phyloP scores from a whole-genome alignment of 1,139 yeast genomes.

The Hanseniaspora gamundiae region DNA sequence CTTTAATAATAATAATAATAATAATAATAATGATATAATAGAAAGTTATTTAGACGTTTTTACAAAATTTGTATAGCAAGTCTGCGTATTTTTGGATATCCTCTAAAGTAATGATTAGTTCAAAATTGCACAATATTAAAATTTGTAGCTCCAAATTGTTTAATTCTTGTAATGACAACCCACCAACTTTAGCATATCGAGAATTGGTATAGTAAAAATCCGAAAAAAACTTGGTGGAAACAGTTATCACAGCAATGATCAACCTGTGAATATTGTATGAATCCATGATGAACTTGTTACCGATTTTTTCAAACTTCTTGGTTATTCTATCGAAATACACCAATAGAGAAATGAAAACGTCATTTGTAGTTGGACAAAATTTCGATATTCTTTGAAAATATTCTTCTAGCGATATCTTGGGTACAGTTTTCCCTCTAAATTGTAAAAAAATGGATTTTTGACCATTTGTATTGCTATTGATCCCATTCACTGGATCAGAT shows the following conservation, averaged over 20 bases:
- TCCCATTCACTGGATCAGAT: conserved; percentile 6
- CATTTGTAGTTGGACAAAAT: conserved; percentile 96
- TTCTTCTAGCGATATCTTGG: conserved; percentile 84
- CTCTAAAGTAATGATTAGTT: conserved; percentile 76
- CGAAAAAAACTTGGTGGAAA: conserved; percentile 86
- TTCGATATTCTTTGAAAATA: conserved; percentile 82
- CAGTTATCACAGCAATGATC: conserved; percentile 93
- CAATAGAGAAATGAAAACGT: conserved; percentile 76
- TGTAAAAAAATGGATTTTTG: conserved; percentile 43
- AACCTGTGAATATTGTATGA: conserved; percentile 89
- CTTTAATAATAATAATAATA: too few relatives aligned
- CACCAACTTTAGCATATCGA: conserved; percentile 95
- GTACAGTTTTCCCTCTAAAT: conserved; percentile 91
- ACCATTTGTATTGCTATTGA: conserved; percentile 14
- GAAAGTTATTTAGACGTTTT: conserved; percentile 18
- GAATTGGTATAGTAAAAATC: conserved; percentile 94
- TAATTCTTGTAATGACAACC: conserved; percentile 85
- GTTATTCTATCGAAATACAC: conserved; percentile 94
- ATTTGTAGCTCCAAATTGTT: conserved; percentile 79
- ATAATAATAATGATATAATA: not conserved
- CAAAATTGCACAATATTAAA: conserved; percentile 62
- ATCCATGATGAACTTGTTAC: conserved; percentile 66
- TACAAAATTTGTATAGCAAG: conserved; percentile 74
- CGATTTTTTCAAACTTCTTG: conserved; percentile 57
- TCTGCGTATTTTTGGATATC: conserved; percentile 90